Base-by-base conservation (phyloP, 1,139 yeast genomes). In the Ashbya aceris region DNA sequence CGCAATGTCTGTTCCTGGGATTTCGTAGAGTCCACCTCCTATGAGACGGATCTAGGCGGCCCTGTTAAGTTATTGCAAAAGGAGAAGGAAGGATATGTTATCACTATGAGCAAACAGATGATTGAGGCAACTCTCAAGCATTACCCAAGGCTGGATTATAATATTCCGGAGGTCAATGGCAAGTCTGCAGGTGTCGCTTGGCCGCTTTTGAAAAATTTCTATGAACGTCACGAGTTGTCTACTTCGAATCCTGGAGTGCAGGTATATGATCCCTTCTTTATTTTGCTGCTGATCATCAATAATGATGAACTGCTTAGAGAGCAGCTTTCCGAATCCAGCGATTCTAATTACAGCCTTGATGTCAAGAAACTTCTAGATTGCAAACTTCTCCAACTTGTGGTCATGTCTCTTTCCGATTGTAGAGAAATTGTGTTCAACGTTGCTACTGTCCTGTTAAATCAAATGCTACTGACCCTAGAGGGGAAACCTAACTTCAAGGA, bases 1-100 rank as follows among this genome's bases (percentile, higher is more conserved):
- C 68, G 70, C 41, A 60, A 62, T 39, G 77, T 83, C 8, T 65
- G 70, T 36, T 67, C 71, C 33, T 85, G 95, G 94, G 87, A 82
- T 40, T 71, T 81, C 40, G 58, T 67, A 9, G 71, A 74, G 27
- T 69, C 66, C 17, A 59, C 62, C 8, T 65, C 61, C 33, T 64
- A 62, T 10, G 78, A 73, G 17, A 48, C 65, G 14, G 77, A 72
- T 8, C 51, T 69, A 28, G 62, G 69, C 11, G 74, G 73, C 2
- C 69, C 55, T 46, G 70, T 66, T 9, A 68, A 65, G 29, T 54
- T 83, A 26, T 65, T 83, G 39, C 62, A 66, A 13, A 67, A 68
- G 39, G 72, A 74, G 39, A 62, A 60, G 29, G 74, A 70, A 30
- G 77, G 76, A 1, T 61, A 79, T 27, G 70, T 73, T 4, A 71